A percentile compares a stretch with the other conserved stretches of the same genome.
Conservation (phyloP, 305 asterid genomes). For the Rubia balearica region DNA sequence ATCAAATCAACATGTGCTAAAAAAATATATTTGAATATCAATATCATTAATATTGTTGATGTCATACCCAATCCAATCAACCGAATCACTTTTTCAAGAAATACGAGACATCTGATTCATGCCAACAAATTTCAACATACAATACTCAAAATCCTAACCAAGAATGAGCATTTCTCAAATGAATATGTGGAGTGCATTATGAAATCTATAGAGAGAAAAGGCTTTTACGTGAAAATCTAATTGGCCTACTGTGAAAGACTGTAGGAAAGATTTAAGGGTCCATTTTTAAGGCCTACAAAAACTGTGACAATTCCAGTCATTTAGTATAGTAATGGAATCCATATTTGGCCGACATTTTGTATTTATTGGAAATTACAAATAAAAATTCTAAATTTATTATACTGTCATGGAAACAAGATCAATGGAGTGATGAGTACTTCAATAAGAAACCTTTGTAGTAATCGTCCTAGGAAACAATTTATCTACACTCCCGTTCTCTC, state of each 20-base stretch:
- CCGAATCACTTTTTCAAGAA: too few relatives aligned
- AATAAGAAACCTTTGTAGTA: slow-evolving; percentile 8
- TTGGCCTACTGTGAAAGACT: not conserved
- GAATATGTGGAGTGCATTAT: not conserved
- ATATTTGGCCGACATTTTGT: slow-evolving; percentile 7
- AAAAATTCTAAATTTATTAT: not conserved
- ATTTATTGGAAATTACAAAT: not conserved
- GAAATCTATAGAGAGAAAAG: not conserved
- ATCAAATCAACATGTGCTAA: too few relatives aligned
- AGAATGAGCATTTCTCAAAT: not conserved
- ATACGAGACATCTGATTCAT: too few relatives aligned
- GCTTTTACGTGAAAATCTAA: not conserved
- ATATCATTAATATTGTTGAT: too few relatives aligned
- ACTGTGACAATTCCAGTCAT: not conserved
- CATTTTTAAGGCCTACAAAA: not conserved
- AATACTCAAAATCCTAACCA: too few relatives aligned
- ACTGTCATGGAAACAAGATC: not conserved
- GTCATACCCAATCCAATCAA: too few relatives aligned
- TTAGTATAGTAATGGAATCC: slow-evolving; percentile 5
- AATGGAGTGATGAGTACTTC: not conserved
- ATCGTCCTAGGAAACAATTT: slow-evolving; percentile 6
- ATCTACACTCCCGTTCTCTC: too few relatives aligned
- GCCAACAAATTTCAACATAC: too few relatives aligned
- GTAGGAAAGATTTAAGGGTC: not conserved
- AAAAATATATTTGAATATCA: too few relatives aligned